phyloP scores from a whole-genome alignment of 305 asterid genomes.

The Solanum hybrid region DNA sequence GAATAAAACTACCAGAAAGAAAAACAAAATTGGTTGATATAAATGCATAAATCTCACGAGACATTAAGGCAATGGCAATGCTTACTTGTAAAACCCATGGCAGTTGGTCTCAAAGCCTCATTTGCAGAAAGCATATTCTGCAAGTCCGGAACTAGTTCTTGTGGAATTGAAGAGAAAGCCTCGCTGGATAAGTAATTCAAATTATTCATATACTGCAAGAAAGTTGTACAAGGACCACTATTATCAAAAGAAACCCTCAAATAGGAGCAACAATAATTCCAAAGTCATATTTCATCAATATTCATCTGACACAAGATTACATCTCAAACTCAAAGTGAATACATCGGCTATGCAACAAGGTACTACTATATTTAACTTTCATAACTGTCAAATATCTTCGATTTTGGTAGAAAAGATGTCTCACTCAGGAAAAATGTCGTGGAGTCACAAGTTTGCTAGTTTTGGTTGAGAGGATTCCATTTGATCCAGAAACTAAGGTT shows the following conservation, averaged over 20 bases:
- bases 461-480: neutral
- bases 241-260: constrained; percentile 14
- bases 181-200: constrained; percentile 82
- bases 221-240: constrained; percentile 17
- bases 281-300: neutral
- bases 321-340: neutral
- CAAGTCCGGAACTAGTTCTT: constrained; percentile 71
- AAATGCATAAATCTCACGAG: neutral
- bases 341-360: neutral
- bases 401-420: neutral
- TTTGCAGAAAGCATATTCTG: constrained; percentile 80
- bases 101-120: constrained; percentile 73
- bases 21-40: neutral
- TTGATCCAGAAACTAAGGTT: neutral
- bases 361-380: neutral
- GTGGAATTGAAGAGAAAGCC: constrained; percentile 69
- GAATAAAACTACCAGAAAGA: neutral
- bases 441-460: neutral
- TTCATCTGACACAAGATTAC: neutral
- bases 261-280: neutral
- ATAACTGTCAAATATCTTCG: neutral
- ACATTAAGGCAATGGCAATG: neutral
- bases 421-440: neutral
- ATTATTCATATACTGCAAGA: constrained; percentile 83
- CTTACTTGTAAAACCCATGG: constrained; percentile 80